A percentile compares a stretch with the other conserved stretches of the same genome.
phyloP scores from a whole-genome alignment of 1,139 yeast species.

The Yamadazyma oceani region DNA sequence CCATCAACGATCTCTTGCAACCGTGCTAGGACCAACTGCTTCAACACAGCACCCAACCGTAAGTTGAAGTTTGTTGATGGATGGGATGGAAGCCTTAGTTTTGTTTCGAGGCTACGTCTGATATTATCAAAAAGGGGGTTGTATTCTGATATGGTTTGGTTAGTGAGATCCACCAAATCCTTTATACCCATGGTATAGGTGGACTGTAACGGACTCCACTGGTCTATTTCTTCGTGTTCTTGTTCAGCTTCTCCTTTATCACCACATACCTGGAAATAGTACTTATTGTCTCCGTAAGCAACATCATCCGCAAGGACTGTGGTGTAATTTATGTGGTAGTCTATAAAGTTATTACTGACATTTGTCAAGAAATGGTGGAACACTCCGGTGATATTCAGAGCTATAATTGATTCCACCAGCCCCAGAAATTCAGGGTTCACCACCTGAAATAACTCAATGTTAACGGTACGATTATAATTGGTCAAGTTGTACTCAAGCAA shows the following conservation, averaged over 20 bases:
- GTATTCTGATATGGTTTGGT: background rate
- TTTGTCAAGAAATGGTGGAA: slow-evolving; percentile 1
- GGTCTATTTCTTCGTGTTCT: background rate
- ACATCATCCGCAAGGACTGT: background rate
- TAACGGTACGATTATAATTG: background rate
- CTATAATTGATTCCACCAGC: background rate
- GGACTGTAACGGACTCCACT: background rate
- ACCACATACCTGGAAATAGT: slow-evolving; percentile 3
- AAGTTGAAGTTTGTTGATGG: slow-evolving; percentile 8
- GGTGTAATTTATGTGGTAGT: slow-evolving; percentile 4
- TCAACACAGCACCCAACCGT: slow-evolving; percentile 7
- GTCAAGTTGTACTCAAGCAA: slow-evolving; percentile 3
- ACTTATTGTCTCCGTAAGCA: slow-evolving; percentile 1
- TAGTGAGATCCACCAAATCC: background rate
- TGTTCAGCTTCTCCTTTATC: too few relatives aligned
- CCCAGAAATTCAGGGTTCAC: too few relatives aligned
- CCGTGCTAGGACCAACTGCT: slow-evolving; percentile 6
- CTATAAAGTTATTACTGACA: slow-evolving; percentile 5
- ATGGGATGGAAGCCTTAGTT: slow-evolving; percentile 2
- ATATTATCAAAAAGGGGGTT: slow-evolving; percentile 5
- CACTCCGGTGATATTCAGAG: slow-evolving; percentile 1
- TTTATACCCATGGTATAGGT: background rate
- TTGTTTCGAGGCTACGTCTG: slow-evolving; percentile 1
- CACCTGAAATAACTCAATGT: slow-evolving; percentile 1
- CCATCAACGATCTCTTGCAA: background rate